phyloP scores from a whole-genome alignment of 176 grass and related monocot species.

The Oryza rufipogon region DNA sequence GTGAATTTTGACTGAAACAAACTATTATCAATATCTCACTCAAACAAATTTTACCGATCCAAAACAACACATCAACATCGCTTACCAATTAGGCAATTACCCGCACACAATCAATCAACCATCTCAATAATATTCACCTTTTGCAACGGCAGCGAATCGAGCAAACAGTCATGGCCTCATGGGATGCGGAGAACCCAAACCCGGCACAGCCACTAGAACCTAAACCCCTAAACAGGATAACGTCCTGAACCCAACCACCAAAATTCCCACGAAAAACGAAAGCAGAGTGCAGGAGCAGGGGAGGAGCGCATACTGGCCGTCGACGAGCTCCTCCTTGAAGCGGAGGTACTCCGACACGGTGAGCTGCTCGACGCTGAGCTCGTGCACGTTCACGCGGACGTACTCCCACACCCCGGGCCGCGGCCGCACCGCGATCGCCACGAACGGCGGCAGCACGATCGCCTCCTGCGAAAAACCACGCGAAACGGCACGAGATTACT shows the following conservation, averaged over 20 bases:
- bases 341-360: slow-evolving; percentile 74
- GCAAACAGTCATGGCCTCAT: not conserved
- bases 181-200: not conserved
- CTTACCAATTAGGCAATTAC: not conserved
- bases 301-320: slow-evolving; percentile 58
- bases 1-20: not conserved
- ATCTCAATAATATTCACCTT: not conserved
- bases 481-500: not conserved
- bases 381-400: slow-evolving; percentile 90
- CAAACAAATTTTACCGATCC: not conserved
- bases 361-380: slow-evolving; percentile 92
- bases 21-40: not conserved
- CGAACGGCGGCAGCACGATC: slow-evolving; percentile 93
- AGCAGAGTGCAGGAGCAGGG: not conserved
- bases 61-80: not conserved
- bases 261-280: not conserved
- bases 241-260: not conserved
- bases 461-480: slow-evolving; percentile 63
- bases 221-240: not conserved
- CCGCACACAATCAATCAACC: not conserved
- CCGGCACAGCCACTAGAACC: no score
- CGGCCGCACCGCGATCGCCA: slow-evolving; percentile 94
- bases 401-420: slow-evolving; percentile 93
- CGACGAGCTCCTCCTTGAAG: slow-evolving; percentile 94
- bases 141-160: not conserved